These are phyloP conservation scores for Pistacia atlantica DNA, from an alignment of 345 rosid genomes.

Conservation along the genomic window DNA sequence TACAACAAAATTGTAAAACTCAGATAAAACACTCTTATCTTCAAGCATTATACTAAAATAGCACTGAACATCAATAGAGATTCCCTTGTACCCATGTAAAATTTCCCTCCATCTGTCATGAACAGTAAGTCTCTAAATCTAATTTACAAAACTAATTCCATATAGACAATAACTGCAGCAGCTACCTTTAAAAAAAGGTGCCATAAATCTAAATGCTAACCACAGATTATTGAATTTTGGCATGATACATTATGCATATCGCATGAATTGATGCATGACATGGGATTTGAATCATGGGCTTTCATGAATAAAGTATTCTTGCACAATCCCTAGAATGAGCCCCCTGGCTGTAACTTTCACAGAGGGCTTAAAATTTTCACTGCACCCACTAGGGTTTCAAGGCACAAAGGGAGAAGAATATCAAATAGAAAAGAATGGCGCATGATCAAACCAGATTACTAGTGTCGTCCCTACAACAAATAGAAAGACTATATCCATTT, in stretches of 20 bases:
- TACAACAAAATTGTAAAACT: background rate
- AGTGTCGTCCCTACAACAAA: background rate
- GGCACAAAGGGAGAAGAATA: background rate
- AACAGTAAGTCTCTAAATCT: background rate
- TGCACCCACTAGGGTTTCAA: background rate
- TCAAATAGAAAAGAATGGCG: background rate
- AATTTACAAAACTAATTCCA: background rate
- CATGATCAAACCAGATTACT: background rate
- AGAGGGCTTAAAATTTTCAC: background rate
- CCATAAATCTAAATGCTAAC: conserved; percentile 7
- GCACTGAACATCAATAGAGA: background rate
- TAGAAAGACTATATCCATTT: background rate
- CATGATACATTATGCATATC: background rate
- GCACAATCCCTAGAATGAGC: background rate
- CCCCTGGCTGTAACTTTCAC: background rate
- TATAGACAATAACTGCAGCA: background rate
- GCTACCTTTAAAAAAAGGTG: background rate
- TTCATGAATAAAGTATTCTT: background rate
- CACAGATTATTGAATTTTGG: background rate
- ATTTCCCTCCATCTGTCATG: background rate
- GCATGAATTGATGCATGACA: background rate
- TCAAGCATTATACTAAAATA: conserved; percentile 3
- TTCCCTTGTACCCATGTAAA: background rate
- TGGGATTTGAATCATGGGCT: background rate
- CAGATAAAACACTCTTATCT: background rate